phyloP scores from a whole-genome alignment of 2,329 filamentous ascomycete species.

The Fusarium zealandicum region DNA sequence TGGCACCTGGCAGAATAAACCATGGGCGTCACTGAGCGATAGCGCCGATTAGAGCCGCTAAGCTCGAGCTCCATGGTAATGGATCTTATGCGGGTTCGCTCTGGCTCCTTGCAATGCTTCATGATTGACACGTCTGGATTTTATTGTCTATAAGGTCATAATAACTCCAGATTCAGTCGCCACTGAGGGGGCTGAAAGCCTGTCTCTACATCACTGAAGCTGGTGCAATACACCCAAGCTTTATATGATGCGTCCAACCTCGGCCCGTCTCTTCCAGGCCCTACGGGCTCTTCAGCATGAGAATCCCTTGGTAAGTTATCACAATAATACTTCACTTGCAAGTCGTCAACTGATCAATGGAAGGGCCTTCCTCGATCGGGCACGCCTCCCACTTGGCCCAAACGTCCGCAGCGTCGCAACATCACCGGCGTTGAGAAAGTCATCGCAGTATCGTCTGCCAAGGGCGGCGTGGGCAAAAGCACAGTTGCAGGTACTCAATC shows the following conservation, averaged over 20 bases:
- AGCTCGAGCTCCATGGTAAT: constrained; percentile 9
- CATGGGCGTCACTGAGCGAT: constrained; percentile 6
- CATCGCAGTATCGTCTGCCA: constrained; percentile 96
- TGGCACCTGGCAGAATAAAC: constrained; percentile 52
- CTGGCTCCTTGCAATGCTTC: not conserved
- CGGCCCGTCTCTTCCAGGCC: constrained; percentile 47
- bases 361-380: constrained; percentile 87
- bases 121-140: not conserved
- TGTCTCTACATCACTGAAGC: not conserved
- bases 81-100: constrained; percentile 1
- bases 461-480: constrained; percentile 97
- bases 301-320: constrained; percentile 74
- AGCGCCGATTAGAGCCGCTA: constrained; percentile 18
- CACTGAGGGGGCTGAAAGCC: too few relatives aligned
- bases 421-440: constrained; percentile 88
- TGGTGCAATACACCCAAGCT: not conserved
- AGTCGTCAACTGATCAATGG: not conserved
- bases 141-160: not conserved
- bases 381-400: constrained; percentile 62
- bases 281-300: constrained; percentile 67
- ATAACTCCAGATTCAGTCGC: too few relatives aligned
- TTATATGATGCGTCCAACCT: constrained; percentile 49
- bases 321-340: too few relatives aligned
- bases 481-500: constrained; percentile 75
- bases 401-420: constrained; percentile 79